Evolutionary conservation across 371 early-diverging fungal species (phyloP).

Genomic region (Mucor lusitanicus): DNA sequence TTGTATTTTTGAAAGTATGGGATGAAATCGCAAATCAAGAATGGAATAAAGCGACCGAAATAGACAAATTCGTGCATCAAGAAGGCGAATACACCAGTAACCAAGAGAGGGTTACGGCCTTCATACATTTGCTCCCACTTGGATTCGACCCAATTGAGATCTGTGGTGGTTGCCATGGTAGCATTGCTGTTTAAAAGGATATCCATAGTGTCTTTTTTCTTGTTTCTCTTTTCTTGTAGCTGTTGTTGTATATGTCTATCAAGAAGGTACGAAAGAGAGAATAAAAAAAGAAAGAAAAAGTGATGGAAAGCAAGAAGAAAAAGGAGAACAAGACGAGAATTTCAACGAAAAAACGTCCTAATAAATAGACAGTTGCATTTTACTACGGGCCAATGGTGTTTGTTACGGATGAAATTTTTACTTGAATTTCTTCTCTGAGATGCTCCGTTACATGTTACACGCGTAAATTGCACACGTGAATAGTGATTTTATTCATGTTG

Average conservation of each 20-base stretch:
- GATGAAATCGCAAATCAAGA: slow-evolving; percentile 71
- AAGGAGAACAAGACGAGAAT: neutral
- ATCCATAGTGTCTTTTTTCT: slow-evolving; percentile 1
- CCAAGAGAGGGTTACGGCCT: slow-evolving; percentile 71
- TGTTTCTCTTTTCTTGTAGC: neutral
- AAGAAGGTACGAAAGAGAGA: neutral
- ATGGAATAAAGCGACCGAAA: slow-evolving; percentile 80
- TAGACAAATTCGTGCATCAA: slow-evolving; percentile 79
- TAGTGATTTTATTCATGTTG: neutral
- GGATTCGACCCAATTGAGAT: slow-evolving; percentile 26
- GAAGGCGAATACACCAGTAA: slow-evolving; percentile 69
- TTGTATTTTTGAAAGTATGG: slow-evolving; percentile 81
- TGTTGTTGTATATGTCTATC: neutral
- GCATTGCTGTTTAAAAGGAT: slow-evolving; percentile 6
- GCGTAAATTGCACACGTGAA: neutral
- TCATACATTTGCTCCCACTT: slow-evolving; percentile 70
- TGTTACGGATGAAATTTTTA: neutral
- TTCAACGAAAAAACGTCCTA: neutral
- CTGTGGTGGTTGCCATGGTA: slow-evolving; percentile 1
- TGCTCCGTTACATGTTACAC: slow-evolving; percentile 2
- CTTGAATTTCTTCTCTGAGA: neutral
- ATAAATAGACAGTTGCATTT: neutral
- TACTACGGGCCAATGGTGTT: neutral
- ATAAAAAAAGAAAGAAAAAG: neutral
- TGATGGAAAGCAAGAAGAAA: neutral